Conservation (phyloP, 768 basidiomycete genomes). For the Auriculariales sp. region DNA sequence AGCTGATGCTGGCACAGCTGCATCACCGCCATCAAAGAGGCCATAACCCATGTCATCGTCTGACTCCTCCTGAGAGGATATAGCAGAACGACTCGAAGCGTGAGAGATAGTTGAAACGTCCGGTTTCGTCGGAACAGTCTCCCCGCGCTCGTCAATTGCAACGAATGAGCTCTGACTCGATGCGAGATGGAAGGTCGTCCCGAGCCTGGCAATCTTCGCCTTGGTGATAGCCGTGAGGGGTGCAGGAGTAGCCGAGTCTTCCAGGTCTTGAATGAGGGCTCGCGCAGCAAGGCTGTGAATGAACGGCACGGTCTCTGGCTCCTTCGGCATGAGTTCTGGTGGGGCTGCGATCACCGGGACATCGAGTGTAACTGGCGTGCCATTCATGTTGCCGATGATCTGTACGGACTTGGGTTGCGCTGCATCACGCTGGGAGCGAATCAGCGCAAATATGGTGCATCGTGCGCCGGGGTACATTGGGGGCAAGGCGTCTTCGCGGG, state of each 20-base stretch:
- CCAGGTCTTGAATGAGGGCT: slow-evolving; percentile 35
- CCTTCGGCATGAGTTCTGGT: background rate
- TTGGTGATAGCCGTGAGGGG: slow-evolving; percentile 1
- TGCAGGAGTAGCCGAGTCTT: slow-evolving; percentile 13
- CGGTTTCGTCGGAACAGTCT: background rate
- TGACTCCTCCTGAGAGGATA: too few relatives aligned
- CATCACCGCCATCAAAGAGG: background rate
- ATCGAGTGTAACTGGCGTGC: slow-evolving; percentile 5
- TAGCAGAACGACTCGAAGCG: background rate
- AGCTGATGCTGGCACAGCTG: background rate
- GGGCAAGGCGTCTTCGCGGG: background rate
- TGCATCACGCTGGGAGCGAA: background rate
- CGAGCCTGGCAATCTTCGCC: slow-evolving; percentile 34
- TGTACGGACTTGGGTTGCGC: background rate
- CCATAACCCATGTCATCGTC: background rate
- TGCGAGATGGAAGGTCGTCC: slow-evolving; percentile 34
- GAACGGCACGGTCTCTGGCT: background rate
- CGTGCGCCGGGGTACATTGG: slow-evolving; percentile 5
- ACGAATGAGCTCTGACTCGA: slow-evolving; percentile 44
- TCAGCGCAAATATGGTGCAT: slow-evolving; percentile 8
- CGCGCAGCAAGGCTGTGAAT: slow-evolving; percentile 44
- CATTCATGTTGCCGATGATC: slow-evolving; percentile 2
- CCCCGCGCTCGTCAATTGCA: slow-evolving; percentile 23
- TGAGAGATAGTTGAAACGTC: background rate
- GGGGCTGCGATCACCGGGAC: slow-evolving; percentile 4